These are phyloP conservation scores for Corymbia maculata DNA, from an alignment of 345 rosid species.

Conservation along the genomic window DNA sequence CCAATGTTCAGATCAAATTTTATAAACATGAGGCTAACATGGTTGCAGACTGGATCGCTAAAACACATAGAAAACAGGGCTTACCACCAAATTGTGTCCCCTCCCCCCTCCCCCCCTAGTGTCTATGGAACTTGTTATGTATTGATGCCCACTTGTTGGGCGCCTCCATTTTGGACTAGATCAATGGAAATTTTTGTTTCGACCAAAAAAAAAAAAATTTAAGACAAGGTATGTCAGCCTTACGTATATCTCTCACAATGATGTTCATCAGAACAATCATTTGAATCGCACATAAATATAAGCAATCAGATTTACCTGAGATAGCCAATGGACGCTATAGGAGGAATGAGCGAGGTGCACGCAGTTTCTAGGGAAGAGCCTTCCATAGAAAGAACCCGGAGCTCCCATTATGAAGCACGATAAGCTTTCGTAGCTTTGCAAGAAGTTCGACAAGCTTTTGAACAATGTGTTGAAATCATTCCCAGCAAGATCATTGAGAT, in stretches of 20 bases:
- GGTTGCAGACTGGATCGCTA: no score
- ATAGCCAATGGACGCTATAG: constrained; percentile 14
- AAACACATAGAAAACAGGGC: no score
- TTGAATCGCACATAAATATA: background rate
- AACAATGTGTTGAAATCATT: constrained; percentile 22
- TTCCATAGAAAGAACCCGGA: constrained; percentile 17
- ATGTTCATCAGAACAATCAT: background rate
- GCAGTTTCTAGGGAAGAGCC: constrained; percentile 1
- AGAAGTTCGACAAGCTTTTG: background rate
- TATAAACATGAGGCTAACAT: no score
- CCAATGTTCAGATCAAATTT: no score
- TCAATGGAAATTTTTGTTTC: no score
- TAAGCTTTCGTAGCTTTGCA: background rate
- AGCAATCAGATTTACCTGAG: constrained; percentile 1
- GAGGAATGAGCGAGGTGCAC: constrained; percentile 12
- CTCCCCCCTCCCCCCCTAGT: no score
- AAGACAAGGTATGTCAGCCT: background rate
- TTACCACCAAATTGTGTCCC: no score
- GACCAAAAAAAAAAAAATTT: no score
- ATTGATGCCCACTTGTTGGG: no score
- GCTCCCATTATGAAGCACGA: constrained; percentile 1
- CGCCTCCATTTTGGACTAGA: no score
- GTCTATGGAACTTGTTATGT: no score
- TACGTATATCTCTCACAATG: background rate
- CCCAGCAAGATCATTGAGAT: constrained; percentile 8